Evolutionary conservation across 2,329 filamentous ascomycete species (phyloP).

Genomic region (Xylaria polymorpha): DNA sequence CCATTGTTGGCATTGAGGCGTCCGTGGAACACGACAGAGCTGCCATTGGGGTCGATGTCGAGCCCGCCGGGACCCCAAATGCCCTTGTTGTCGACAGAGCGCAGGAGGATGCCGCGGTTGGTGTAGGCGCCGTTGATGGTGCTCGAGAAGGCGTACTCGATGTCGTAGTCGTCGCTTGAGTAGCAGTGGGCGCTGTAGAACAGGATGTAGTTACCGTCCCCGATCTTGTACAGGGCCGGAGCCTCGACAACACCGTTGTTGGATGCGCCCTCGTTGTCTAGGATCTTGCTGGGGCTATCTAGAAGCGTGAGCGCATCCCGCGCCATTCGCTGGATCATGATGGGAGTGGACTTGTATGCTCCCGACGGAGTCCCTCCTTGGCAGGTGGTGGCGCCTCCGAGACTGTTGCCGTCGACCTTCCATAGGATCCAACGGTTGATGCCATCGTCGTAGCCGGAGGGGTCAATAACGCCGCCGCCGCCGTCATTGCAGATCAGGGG

Average conservation of each 20-base stretch:
- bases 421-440: constrained; percentile 49
- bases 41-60: constrained; percentile 49
- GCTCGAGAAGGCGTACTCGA: constrained; percentile 50
- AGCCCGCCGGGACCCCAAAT: constrained; percentile 49
- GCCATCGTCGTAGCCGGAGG: constrained; percentile 49
- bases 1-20: constrained; percentile 41
- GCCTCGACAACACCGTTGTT: constrained; percentile 50
- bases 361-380: constrained; percentile 44
- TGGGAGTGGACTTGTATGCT: constrained; percentile 46
- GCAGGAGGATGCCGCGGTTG: constrained; percentile 48
- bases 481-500: constrained; percentile 48
- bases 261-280: constrained; percentile 47
- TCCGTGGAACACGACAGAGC: constrained; percentile 47
- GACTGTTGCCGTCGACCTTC: constrained; percentile 51
- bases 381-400: constrained; percentile 49
- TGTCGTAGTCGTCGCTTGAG: constrained; percentile 50
- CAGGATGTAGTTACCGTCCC: constrained; percentile 44
- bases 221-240: constrained; percentile 47
- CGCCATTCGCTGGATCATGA: constrained; percentile 48
- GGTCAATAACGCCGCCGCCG: constrained; percentile 49
- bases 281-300: constrained; percentile 43
- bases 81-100: constrained; percentile 46
- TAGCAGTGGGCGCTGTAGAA: constrained; percentile 52
- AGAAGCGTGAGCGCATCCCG: constrained; percentile 47
- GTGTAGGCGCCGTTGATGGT: constrained; percentile 48